Conservation (phyloP, 1,139 yeast genomes). For the Yamadazyma jaroonii region DNA sequence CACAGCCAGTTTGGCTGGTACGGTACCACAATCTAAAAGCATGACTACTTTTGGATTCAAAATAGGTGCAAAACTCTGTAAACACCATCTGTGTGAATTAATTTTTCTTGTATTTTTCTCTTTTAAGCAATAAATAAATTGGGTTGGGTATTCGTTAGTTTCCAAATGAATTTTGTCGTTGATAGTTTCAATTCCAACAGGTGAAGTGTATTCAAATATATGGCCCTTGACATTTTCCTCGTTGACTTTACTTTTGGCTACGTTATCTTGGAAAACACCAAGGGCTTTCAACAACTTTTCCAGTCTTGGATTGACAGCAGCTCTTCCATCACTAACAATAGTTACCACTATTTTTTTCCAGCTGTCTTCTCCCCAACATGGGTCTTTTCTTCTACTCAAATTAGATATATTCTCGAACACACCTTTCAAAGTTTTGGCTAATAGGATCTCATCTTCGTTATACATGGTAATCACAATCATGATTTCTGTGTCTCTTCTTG, state of each 20-base stretch:
- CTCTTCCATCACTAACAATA: constrained; percentile 77
- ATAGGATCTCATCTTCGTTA: constrained; percentile 71
- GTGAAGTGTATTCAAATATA: constrained; percentile 75
- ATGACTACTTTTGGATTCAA: constrained; percentile 69
- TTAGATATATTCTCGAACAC: constrained; percentile 71
- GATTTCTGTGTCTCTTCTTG: constrained; percentile 69
- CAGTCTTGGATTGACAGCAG: constrained; percentile 63
- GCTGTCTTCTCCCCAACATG: constrained; percentile 74
- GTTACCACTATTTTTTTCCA: constrained; percentile 80
- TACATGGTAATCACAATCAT: constrained; percentile 77
- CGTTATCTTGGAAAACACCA: constrained; percentile 80
- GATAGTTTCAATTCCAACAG: constrained; percentile 68
- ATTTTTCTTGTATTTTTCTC: constrained; percentile 74
- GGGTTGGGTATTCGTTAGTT: constrained; percentile 66
- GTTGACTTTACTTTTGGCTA: constrained; percentile 75
- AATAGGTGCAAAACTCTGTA: constrained; percentile 74
- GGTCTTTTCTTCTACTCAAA: constrained; percentile 54
- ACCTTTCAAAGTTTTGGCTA: constrained; percentile 74
- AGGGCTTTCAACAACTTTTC: constrained; percentile 65
- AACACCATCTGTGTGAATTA: constrained; percentile 83
- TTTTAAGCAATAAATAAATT: constrained; percentile 72
- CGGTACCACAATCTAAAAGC: constrained; percentile 77
- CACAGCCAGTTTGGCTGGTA: constrained; percentile 69
- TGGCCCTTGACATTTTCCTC: constrained; percentile 69
- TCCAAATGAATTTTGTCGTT: constrained; percentile 52